phyloP scores from a whole-genome alignment of 148 eudicot genomes.

The Fallopia convolvulus region DNA sequence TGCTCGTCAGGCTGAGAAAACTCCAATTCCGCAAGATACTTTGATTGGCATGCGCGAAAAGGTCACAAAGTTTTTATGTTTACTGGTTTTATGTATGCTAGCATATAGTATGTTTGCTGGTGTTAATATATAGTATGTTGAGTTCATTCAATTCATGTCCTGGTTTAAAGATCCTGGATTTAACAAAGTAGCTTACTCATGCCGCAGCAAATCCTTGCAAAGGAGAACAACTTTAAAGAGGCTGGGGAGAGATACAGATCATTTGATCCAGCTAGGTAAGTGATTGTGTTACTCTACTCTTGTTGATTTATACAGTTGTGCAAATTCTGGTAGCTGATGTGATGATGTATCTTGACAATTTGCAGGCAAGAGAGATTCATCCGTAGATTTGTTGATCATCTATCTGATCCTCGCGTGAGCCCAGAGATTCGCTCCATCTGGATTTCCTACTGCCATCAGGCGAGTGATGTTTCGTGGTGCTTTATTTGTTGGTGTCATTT shows the following conservation, averaged over 20 bases:
- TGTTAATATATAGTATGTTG: background rate
- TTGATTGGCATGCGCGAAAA: conserved; percentile 69
- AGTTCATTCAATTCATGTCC: background rate
- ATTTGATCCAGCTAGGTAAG: conserved; percentile 66
- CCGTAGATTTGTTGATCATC: conserved; percentile 54
- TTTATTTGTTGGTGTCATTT: background rate
- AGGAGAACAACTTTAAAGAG: conserved; percentile 86
- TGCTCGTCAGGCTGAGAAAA: conserved; percentile 78
- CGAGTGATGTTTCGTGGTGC: conserved; percentile 13
- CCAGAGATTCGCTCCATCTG: conserved; percentile 79
- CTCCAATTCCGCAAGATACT: conserved; percentile 54
- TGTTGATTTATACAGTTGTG: background rate
- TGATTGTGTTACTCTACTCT: background rate
- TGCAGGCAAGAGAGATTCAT: conserved; percentile 86
- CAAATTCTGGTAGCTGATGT: background rate
- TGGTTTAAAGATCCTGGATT: background rate
- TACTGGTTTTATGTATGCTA: background rate
- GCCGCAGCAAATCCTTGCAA: conserved; percentile 53
- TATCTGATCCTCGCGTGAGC: conserved; percentile 73
- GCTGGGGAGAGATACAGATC: conserved; percentile 87
- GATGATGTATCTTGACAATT: background rate
- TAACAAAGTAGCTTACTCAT: background rate
- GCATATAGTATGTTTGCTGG: background rate
- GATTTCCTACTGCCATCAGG: conserved; percentile 94
- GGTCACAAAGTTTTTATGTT: conserved; percentile 30